A percentile compares a stretch with the other conserved stretches of the same genome.
These are phyloP conservation scores for Colletotrichum eremochloae DNA, from an alignment of 2,329 filamentous ascomycete species.

Conservation along the genomic window DNA sequence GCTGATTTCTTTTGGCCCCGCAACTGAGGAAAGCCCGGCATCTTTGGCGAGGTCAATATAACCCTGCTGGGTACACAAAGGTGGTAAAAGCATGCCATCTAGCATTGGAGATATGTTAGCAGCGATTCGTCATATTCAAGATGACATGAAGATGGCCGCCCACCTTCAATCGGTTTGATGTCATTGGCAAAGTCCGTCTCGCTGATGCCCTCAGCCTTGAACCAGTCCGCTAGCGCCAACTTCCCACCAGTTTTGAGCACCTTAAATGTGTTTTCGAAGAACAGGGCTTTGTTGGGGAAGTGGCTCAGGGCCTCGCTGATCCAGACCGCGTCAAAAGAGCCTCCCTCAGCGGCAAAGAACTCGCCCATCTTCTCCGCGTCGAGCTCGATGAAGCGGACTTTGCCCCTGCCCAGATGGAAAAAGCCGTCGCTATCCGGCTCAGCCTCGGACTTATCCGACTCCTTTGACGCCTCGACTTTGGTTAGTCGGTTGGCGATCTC, in stretches of 20 bases:
- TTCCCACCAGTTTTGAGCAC: slow-evolving; percentile 64
- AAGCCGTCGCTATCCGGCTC: slow-evolving; percentile 51
- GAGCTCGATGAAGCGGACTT: slow-evolving; percentile 68
- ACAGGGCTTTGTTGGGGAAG: slow-evolving; percentile 69
- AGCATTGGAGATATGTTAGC: background rate
- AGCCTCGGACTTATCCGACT: slow-evolving; percentile 21
- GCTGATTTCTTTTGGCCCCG: slow-evolving; percentile 68
- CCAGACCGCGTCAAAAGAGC: slow-evolving; percentile 69
- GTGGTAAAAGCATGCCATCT: slow-evolving; percentile 73
- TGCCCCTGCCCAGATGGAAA: slow-evolving; percentile 57
- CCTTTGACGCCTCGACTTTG: slow-evolving; percentile 48
- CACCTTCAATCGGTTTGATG: slow-evolving; percentile 71
- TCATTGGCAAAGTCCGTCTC: slow-evolving; percentile 62
- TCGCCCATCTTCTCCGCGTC: slow-evolving; percentile 73
- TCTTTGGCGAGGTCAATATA: slow-evolving; percentile 64
- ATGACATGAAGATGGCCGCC: background rate
- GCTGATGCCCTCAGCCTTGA: slow-evolving; percentile 64
- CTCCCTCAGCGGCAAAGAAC: slow-evolving; percentile 57
- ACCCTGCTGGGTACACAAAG: slow-evolving; percentile 65
- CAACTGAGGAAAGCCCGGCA: slow-evolving; percentile 61
- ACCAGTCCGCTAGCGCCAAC: slow-evolving; percentile 73
- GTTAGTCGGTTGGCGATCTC: slow-evolving; percentile 69
- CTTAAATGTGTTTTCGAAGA: slow-evolving; percentile 66
- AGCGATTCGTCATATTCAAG: background rate
- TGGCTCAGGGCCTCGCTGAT: slow-evolving; percentile 73